Evolutionary conservation across 129 eudicot genomes (phyloP), one percentile per base, ranked within the genome.

Genomic region (Escallonia rubra): DNA sequence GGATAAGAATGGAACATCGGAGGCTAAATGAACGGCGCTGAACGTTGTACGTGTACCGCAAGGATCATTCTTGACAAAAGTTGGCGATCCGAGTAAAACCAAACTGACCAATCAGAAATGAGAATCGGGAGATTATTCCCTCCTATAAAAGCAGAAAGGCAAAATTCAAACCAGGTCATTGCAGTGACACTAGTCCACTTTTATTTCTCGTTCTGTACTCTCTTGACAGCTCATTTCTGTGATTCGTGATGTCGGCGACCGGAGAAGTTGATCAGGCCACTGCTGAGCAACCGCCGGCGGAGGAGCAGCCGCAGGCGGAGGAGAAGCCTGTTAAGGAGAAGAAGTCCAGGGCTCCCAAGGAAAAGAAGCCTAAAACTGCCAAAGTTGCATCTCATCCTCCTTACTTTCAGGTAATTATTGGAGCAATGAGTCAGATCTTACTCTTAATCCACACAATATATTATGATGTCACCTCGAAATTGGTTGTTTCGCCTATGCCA

Each of bases 301-400:
- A 69, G 71, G 81, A 23, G 34, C 0, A 23, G 34, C 58, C 69
- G 23, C 66, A 41, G 6, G 69, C 69, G 76, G 81, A 60, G 69
- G 74, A 78, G 81, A 71, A 59, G 57, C 53, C 79, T 3, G 34
- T 54, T 12, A 12, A 12, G 34, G 59, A 54, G 59, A 54, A 54
- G 68, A 73, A 71, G 67, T 12, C 49, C 6, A 69, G 59, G 41
- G 77, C 70, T 60, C 70, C 81, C 1, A 81, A 73, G 52, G 79
- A 71, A 74, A 88, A 85, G 79, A 88, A 80, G 59, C 68, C 90
- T 10, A 83, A 57, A 66, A 41, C 80, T 34, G 55, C 78, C 51
- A 86, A 82, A 59, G 64, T 65, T 41, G 83, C 82, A 43, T 41
- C 85, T 41, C 96, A 90, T 74, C 96, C 94, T 55, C 82, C 96